Evolutionary conservation across 768 basidiomycete species (phyloP).

Genomic region (Termitomyces sp.): DNA sequence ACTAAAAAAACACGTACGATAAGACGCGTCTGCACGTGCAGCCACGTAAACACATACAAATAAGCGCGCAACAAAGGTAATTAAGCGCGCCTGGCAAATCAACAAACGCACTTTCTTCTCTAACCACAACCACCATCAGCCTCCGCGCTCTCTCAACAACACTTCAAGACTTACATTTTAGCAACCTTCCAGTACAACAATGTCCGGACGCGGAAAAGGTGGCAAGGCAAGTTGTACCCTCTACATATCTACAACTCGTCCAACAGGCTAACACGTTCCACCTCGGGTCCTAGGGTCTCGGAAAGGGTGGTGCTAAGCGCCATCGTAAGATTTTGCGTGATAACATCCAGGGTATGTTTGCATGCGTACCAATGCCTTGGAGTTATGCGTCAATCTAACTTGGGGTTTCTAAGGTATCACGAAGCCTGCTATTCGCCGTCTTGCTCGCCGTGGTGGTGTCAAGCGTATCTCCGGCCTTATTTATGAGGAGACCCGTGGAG

Average conservation of each 20-base stretch:
- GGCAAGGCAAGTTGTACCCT: constrained; percentile 45
- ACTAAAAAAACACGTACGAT: not conserved
- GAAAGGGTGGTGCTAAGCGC: constrained; percentile 81
- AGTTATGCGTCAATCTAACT: not conserved
- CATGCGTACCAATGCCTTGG: not conserved
- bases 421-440: constrained; percentile 81
- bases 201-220: constrained; percentile 88
- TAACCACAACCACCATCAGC: constrained; percentile 27
- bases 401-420: constrained; percentile 50
- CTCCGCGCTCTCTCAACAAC: constrained; percentile 2
- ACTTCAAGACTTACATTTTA: constrained; percentile 6
- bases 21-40: constrained; percentile 8
- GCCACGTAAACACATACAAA: constrained; percentile 36
- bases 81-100: constrained; percentile 28
- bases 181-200: constrained; percentile 11
- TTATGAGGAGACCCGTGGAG: constrained; percentile 90
- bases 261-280: not conserved
- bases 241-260: not conserved
- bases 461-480: constrained; percentile 86
- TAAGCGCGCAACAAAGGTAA: constrained; percentile 31
- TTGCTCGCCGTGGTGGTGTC: constrained; percentile 89
- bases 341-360: constrained; percentile 53
- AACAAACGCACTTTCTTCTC: constrained; percentile 24
- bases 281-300: constrained; percentile 48
- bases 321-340: constrained; percentile 82